Base-by-base conservation (phyloP, 1,139 yeast genomes). In the Pichia sp. region DNA sequence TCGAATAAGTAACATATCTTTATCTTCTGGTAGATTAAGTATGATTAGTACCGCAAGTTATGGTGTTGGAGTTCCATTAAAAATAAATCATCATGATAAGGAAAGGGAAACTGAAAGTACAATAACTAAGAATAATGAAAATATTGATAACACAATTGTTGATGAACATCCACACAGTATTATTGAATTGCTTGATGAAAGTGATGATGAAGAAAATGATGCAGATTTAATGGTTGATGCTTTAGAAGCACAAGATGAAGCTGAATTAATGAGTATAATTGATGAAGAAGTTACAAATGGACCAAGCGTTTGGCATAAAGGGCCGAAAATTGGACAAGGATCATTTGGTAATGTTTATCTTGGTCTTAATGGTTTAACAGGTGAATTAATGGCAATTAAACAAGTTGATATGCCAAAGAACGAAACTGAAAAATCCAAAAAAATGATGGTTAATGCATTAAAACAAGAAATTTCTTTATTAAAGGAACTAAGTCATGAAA, bases 341-440 rank as follows among this genome's bases (percentile, higher is more conserved):
- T 84, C 95, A 55, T 92, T 89, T 71, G 98, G 97, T 34, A 83
- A 88, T 3, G 98, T 92, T 1, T 90, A 85, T 56, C 72, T 92
- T 40, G 98, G 97, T 1, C 82, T 92, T 83, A 88, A 89, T 62
- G 86, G 96, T 1, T 70, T 83, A 41, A 89, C 96, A 0, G 98
- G 98, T 40, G 97, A 89, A 62, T 72, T 92, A 48, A 88, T 92
- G 96, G 98, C 97, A 0, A 96, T 92, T 11, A 92, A 92, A 61
- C 97, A 90, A 64, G 96, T 92, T 0, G 84, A 84, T 40, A 65
- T 90, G n/a, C 42, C 45, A 26, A 35, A 35, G 28, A 46, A 42
- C 31, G 42, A 43, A 37, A 49, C 66, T 59, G 56, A 66, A 61
- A 61, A 70, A 52, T 74, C 61, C 72, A 84, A 70, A 67, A 73